Evolutionary conservation across 2,329 filamentous ascomycete genomes (phyloP).

Genomic region (Fusarium protoensiforme): DNA sequence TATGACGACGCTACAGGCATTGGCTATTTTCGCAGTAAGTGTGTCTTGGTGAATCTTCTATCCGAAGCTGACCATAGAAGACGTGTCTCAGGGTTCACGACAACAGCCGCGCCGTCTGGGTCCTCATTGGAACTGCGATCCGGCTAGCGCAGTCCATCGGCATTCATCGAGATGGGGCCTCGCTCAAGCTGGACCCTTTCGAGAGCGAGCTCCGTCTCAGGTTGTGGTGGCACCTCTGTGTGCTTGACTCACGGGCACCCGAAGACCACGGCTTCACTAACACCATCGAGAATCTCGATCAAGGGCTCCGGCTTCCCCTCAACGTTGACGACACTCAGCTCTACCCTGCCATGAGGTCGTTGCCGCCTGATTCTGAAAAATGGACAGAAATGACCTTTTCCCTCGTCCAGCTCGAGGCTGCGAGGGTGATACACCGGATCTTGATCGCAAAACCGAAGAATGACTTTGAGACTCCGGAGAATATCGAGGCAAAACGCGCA

Average conservation of each 20-base stretch:
- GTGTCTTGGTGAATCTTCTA: neutral
- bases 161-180: conserved; percentile 14
- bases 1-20: conserved; percentile 3
- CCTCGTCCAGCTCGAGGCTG: conserved; percentile 7
- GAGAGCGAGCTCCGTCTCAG: conserved; percentile 18
- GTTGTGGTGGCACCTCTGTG: conserved; percentile 18
- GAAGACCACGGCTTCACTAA: conserved; percentile 16
- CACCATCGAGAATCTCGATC: conserved; percentile 10
- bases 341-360: conserved; percentile 5
- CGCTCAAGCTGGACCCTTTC: conserved; percentile 9
- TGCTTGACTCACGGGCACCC: conserved; percentile 15
- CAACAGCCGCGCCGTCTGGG: conserved; percentile 12
- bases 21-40: conserved; percentile 14
- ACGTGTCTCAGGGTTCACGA: conserved; percentile 13
- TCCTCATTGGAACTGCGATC: conserved; percentile 13
- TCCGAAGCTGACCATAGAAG: neutral
- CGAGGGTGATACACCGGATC: neutral
- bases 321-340: conserved; percentile 11
- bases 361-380: neutral
- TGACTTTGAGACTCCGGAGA: neutral
- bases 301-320: conserved; percentile 1
- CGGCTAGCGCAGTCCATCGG: conserved; percentile 18
- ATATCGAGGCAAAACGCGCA: neutral
- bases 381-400: conserved; percentile 12
- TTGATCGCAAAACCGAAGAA: neutral